Evolutionary conservation across 495 filamentous ascomycete genomes (phyloP), one percentile per base, ranked within the genome.

Genomic region (Penicillium fimorum): DNA sequence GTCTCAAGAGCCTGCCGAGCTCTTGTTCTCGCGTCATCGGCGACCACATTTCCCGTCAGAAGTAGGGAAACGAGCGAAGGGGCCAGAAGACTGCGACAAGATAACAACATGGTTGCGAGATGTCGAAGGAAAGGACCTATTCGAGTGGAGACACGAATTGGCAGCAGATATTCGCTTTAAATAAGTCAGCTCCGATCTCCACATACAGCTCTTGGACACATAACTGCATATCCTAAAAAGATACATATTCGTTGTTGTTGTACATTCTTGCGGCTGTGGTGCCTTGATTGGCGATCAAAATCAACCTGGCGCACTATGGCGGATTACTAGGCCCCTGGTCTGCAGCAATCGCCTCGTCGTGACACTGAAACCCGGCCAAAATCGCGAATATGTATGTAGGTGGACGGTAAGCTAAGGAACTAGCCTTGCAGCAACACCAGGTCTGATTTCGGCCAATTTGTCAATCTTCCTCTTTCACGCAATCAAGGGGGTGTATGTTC

Each of bases 1-100:
- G 76, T 66, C 25, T 71, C 62, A 46, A 83, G 61, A 6, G 73
- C 82, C 18, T 67, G 55, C 32, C 76, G 67, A 6, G 83, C 77
- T 55, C 82, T 68, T 15, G 66, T 53, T n/a, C 5, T 43, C 5
- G 58, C 56, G 22, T 66, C 58, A 29, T 66, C 56, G 20, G 66
- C 66, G 15, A 57, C 18, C 1, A 51, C 30, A 22, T n/a, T 38
- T 9, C 51, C 54, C 46, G 55, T 29, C 9, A 60, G 22, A 17
- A 61, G 17, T 7, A 56, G 40, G 7, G 50, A 42, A 2, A 53
- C 44, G 2, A 68, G 52, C 20, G 50, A 46, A 5, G 56, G 44
- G 27, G 45, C 45, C n/a, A 63, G 18, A 18, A 58, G 27, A 56
- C 50, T 29, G 12, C 25, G 35, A 41, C 38, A 45, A 12, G 50